Evolutionary conservation across 768 basidiomycete genomes (phyloP).

Genomic region (Trametes cingulata): DNA sequence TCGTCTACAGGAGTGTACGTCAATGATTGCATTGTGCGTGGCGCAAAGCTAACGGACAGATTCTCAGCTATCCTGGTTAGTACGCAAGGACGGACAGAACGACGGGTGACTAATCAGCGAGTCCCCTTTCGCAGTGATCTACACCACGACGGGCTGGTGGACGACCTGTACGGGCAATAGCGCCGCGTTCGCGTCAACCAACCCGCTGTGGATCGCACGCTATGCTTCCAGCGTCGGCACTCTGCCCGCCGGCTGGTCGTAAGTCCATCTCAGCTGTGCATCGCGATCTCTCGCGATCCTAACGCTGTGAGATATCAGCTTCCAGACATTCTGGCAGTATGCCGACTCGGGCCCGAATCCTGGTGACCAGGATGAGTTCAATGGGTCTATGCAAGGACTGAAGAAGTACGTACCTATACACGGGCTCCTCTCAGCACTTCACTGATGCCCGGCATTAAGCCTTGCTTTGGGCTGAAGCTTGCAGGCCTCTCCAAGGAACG

Average conservation of each 20-base stretch:
- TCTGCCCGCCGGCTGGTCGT: conserved; percentile 61
- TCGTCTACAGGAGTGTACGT: conserved; percentile 47
- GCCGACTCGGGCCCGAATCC: conserved; percentile 55
- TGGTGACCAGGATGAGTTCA: conserved; percentile 60
- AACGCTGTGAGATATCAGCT: too few species aligned
- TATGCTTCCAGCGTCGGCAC: conserved; percentile 51
- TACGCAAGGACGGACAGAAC: neutral
- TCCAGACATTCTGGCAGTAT: conserved; percentile 62
- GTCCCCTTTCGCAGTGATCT: conserved; percentile 44
- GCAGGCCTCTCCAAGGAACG: too few species aligned
- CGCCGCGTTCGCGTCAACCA: conserved; percentile 46
- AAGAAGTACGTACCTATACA: conserved; percentile 31
- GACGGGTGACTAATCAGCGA: neutral
- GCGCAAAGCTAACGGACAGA: neutral
- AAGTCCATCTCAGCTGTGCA: conserved; percentile 18
- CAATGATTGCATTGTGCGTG: neutral
- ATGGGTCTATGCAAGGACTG: conserved; percentile 49
- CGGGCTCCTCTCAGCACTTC: too few species aligned
- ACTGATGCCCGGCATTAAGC: neutral
- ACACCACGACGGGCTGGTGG: conserved; percentile 72
- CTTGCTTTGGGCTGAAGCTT: neutral
- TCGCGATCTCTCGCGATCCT: too few species aligned
- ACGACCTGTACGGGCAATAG: conserved; percentile 63
- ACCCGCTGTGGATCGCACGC: conserved; percentile 63
- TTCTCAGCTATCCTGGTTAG: conserved; percentile 43